Conservation (phyloP, 306 rosid species). For the Trifolium fragiferum region DNA sequence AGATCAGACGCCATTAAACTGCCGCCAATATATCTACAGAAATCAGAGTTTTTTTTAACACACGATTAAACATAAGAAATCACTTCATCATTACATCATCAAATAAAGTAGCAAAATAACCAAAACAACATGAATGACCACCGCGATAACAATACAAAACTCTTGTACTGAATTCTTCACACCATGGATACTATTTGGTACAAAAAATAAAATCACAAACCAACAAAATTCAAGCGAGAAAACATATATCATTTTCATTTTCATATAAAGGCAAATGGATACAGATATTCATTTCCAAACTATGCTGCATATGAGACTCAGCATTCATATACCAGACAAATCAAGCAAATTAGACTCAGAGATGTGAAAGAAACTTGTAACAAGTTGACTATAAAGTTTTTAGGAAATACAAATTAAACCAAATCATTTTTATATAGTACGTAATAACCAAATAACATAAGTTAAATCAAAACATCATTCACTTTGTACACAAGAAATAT, state of each 20-base stretch:
- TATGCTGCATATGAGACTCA: slow-evolving; percentile 32
- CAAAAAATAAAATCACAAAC: slow-evolving; percentile 22
- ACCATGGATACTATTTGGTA: slow-evolving; percentile 6
- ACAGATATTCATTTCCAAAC: slow-evolving; percentile 28
- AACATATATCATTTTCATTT: background rate
- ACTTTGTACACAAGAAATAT: slow-evolving; percentile 18
- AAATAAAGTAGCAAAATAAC: slow-evolving; percentile 33
- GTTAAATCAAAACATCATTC: slow-evolving; percentile 30
- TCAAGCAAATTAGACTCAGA: slow-evolving; percentile 34
- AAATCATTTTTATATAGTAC: background rate
- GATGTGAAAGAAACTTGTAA: slow-evolving; percentile 25
- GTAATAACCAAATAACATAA: slow-evolving; percentile 34
- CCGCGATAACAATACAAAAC: background rate
- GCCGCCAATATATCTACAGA: slow-evolving; percentile 49
- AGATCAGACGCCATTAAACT: slow-evolving; percentile 77
- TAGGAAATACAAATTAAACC: slow-evolving; percentile 15
- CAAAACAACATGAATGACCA: slow-evolving; percentile 17
- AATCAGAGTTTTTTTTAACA: slow-evolving; percentile 1
- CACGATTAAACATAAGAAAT: slow-evolving; percentile 20
- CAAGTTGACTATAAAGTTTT: slow-evolving; percentile 30
- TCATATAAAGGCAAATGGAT: slow-evolving; percentile 15
- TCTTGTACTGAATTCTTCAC: slow-evolving; percentile 4
- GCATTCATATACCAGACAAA: slow-evolving; percentile 37
- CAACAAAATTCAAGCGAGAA: slow-evolving; percentile 23
- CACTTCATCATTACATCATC: slow-evolving; percentile 30